Conservation (phyloP, 306 rosid species). For the Lathyrus oleraceus region DNA sequence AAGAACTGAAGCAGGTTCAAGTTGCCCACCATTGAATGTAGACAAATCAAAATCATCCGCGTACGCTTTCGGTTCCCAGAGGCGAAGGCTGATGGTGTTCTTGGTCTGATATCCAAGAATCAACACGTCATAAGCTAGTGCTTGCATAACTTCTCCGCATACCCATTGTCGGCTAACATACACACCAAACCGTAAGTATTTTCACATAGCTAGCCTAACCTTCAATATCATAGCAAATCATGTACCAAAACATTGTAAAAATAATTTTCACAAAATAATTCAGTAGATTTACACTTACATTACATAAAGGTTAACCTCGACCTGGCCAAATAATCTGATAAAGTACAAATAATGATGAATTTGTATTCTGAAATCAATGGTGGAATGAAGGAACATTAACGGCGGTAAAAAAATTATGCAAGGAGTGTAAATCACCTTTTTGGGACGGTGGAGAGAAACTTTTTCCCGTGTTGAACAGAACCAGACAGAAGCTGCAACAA, state of each 20-base stretch:
- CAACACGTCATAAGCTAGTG: slow-evolving; percentile 95
- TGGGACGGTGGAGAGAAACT: no score
- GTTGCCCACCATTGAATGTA: slow-evolving; percentile 86
- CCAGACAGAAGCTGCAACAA: no score
- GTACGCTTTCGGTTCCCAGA: slow-evolving; percentile 92
- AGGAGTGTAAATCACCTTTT: no score
- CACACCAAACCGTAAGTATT: slow-evolving; percentile 39
- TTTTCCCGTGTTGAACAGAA: no score
- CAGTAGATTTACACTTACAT: not conserved
- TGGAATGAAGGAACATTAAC: no score
- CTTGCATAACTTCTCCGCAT: slow-evolving; percentile 82
- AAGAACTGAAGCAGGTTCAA: slow-evolving; percentile 83
- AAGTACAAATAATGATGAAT: no score
- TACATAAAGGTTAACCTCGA: no score
- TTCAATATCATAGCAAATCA: not conserved
- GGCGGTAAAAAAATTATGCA: no score
- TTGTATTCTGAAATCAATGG: no score
- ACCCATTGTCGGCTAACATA: slow-evolving; percentile 82
- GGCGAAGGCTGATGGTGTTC: slow-evolving; percentile 95
- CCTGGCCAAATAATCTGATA: no score
- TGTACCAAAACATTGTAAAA: slow-evolving; percentile 9
- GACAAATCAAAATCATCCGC: slow-evolving; percentile 81
- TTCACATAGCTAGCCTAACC: not conserved
- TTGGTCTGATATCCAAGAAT: slow-evolving; percentile 96
- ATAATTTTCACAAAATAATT: slow-evolving; percentile 11